Base-by-base conservation (phyloP, 2,329 filamentous ascomycete genomes). In the Paradendryphiella salina region DNA sequence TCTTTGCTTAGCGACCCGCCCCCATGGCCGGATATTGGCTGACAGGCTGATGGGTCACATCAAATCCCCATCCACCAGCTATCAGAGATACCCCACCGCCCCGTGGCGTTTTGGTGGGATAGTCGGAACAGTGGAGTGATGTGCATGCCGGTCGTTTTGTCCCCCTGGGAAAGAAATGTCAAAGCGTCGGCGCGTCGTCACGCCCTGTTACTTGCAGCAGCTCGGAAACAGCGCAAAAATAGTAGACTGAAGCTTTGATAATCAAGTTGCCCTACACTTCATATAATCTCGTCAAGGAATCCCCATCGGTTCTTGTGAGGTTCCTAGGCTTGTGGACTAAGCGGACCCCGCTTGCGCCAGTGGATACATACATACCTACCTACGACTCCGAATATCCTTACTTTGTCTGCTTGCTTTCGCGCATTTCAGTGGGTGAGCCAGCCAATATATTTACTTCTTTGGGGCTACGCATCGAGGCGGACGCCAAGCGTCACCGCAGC, bases 21-120 rank as follows among this genome's bases (percentile, higher is more conserved):
- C 57, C 59, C 34, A 42, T 41, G 46, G 47, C 52, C 37, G 37
- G 21, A 54, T 52, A 69, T 66, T 70, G 65, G 66, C 67, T 62
- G 52, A 54, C 50, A 52, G 5, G 42, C 32, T 37, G 15, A 15
- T 14, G 38, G 37, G 21, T 33, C 43, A 51, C 52, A 43, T 35
- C 46, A 34, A 47, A 44, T 42, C 26, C 42, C 42, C 23, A 26
- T 41, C 20, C 40, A 29, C 40, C 54, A 56, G 56, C 47, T 67
- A 65, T 66, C 63, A 63, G 52, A 37, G 29, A 59, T 64, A 64
- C 61, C 65, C 66, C 66, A 64, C 65, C 57, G 49, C 23, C 23
- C 45, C 32, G 52, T 59, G 64, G 59, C 59, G 61, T 61, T 56
- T 34, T 46, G 44, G n/a, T 26, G 23, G 23, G 10, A 26, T 26